Base-by-base conservation (phyloP, 441 rosid species). In the Syzygium syzygioides region DNA sequence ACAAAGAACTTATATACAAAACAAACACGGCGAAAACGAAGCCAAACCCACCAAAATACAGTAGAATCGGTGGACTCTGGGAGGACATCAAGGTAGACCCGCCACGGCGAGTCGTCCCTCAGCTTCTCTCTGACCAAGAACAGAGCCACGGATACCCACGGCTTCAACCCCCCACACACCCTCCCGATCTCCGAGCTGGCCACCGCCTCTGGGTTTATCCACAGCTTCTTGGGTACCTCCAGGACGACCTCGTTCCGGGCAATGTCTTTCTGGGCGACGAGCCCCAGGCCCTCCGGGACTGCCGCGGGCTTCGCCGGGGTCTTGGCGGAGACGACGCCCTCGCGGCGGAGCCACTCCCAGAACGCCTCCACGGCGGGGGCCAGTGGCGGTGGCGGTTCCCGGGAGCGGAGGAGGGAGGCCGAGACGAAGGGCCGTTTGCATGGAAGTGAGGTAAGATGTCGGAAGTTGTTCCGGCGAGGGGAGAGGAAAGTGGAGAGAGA, bases 111-210 rank as follows among this genome's bases (percentile, higher is more conserved):
- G 32, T 94, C 94, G 52, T 91, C 93, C 68, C 91, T 93, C 68
- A 93, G 90, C 94, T 95, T 98, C 95, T 98, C 98, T 66, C 94
- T 94, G 62, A 95, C 93, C 93, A 98, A 93, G 91, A 97, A 97
- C 91, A 98, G 92, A 89, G 98, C 98, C 11, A 98, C 98, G 10
- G 96, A 94, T 18, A 95, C 89, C 99, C 99, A 96, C 68, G 99
- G 99, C 93, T 97, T 98, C 89, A 98, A 86, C 48, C 94, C 98
- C 54, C 93, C 90, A 86, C 98, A 97, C 68, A 96, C 94, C 79
- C 87, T 86, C 90, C 98, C 99, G 48, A 97, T 95, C 76, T 95
- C 98, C 79, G 99, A 98, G 88, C 94, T 96, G 8, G 94, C 94
- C 60, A 94, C 99, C 1, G 93, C 90, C 89, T 97, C 98, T 30